Base-by-base conservation (phyloP, 345 rosid species). In the Syzygium aromaticum region DNA sequence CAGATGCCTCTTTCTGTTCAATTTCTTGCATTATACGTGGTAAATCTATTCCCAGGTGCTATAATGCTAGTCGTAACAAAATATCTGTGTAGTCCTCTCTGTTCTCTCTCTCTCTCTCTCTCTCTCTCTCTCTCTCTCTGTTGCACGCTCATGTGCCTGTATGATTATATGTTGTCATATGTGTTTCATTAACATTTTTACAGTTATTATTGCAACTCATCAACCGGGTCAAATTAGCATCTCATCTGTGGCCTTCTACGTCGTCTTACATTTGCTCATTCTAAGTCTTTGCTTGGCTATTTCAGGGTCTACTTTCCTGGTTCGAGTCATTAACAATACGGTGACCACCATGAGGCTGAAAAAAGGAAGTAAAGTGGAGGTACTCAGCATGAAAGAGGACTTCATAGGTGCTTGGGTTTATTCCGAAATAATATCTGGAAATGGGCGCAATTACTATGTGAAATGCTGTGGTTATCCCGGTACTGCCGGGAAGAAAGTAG, bases 291-390 rank as follows among this genome's bases (percentile, higher is more conserved):
- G 67, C 22, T 56, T 57, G 43, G 30, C 59, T 51, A 52, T 64
- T 51, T 23, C 53, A 86, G 78, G 52, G 73, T 63, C 49, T 86
- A 43, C 49, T 38, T 73, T 73, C 49, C 82, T 38, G 49, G 82
- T 33, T 19, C 25, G 14, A 38, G 82, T 21, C 82, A 73, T 19
- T 73, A 43, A 73, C 27, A 6, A 19, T 19, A 73, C 19, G 27
- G 10, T 19, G 82, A 38, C 27, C 4, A 19, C 15, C 27, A 10
- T 73, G 82, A 38, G 82, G 82, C 43, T 33, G 82, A 73, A 73
- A 73, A 73, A 90, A 89, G 96, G 96, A 19, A 90, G 86, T 52
- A 92, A 88, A 86, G 94, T 96, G 84, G 98, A 96, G 92, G 94
- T 95, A 7, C 88, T 92, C 67, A 93, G 90, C 88, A 87, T 51